phyloP scores from a whole-genome alignment of 2,329 filamentous ascomycete genomes.

The Microcyclospora pomicola region DNA sequence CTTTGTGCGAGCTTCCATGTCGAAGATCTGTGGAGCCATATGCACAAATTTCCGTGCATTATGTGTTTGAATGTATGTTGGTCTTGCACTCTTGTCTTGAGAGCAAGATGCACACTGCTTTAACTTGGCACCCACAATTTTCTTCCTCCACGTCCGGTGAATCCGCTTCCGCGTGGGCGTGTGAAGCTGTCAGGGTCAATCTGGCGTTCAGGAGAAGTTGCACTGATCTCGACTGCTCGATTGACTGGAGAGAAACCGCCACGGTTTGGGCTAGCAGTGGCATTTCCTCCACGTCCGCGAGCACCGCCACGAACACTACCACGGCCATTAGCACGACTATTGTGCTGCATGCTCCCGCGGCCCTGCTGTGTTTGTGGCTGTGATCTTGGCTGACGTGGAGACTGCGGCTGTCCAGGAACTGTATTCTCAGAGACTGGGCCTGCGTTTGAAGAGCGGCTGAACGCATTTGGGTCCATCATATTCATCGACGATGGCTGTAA shows the following conservation, averaged over 20 bases:
- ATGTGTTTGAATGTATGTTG: too few species aligned
- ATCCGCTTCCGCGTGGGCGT: constrained; percentile 18
- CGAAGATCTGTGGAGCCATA: too few species aligned
- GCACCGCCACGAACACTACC: constrained; percentile 15
- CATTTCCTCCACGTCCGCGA: constrained; percentile 9
- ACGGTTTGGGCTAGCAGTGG: constrained; percentile 7
- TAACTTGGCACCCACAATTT: constrained; percentile 24
- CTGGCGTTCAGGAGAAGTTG: constrained; percentile 9
- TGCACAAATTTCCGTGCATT: too few species aligned
- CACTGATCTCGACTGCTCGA: constrained; percentile 3
- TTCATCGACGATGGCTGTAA: constrained; percentile 11
- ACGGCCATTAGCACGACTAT: constrained; percentile 11
- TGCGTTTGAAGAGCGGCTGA: constrained; percentile 25
- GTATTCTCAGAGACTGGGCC: constrained; percentile 1
- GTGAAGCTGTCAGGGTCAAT: constrained; percentile 27
- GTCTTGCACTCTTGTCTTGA: too few species aligned
- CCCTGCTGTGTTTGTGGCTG: constrained; percentile 7
- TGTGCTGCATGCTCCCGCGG: constrained; percentile 7
- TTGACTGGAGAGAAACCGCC: constrained; percentile 7
- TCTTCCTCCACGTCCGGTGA: constrained; percentile 16
- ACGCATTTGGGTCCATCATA: constrained; percentile 36
- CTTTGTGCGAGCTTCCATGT: too few species aligned
- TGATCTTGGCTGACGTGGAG: constrained; percentile 5
- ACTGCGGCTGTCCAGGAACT: constrained; percentile 6
- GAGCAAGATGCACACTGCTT: constrained; percentile 1